A percentile compares a stretch with the other conserved stretches of the same genome.
These are phyloP conservation scores for Aspergillus ostianus DNA, from an alignment of 495 filamentous ascomycete species.

Conservation along the genomic window DNA sequence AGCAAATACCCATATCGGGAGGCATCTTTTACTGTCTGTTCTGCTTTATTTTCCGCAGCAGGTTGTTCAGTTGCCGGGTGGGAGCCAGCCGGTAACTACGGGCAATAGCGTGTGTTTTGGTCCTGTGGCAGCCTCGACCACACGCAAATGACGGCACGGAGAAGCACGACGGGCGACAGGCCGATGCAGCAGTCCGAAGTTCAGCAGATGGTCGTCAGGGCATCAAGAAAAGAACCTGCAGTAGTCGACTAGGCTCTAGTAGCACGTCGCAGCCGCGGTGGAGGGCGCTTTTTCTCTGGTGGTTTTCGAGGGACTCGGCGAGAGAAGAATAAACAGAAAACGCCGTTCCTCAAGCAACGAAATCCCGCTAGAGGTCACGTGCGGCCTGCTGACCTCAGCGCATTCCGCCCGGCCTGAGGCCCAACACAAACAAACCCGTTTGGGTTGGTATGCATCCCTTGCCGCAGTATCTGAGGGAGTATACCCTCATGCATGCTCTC, in stretches of 20 bases:
- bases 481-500: not conserved
- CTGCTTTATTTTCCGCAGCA: constrained; percentile 7
- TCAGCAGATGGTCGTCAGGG: constrained; percentile 9
- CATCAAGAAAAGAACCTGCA: constrained; percentile 10
- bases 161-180: constrained; percentile 3
- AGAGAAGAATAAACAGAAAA: constrained; percentile 38
- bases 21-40: constrained; percentile 22
- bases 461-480: not conserved
- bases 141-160: constrained; percentile 14
- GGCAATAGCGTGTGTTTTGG: constrained; percentile 35
- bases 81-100: constrained; percentile 29
- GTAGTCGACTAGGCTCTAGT: constrained; percentile 17
- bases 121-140: constrained; percentile 25
- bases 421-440: not conserved
- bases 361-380: constrained; percentile 28
- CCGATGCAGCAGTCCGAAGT: not conserved
- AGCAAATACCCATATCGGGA: constrained; percentile 29
- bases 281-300: constrained; percentile 12
- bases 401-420: constrained; percentile 2
- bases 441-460: not conserved
- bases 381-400: constrained; percentile 15
- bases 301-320: constrained; percentile 8
- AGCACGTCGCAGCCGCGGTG: constrained; percentile 22
- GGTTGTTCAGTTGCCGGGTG: constrained; percentile 19
- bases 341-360: constrained; percentile 41